Evolutionary conservation across 2,329 filamentous ascomycete species (phyloP).

Genomic region (Chaetomiaceae sp.): DNA sequence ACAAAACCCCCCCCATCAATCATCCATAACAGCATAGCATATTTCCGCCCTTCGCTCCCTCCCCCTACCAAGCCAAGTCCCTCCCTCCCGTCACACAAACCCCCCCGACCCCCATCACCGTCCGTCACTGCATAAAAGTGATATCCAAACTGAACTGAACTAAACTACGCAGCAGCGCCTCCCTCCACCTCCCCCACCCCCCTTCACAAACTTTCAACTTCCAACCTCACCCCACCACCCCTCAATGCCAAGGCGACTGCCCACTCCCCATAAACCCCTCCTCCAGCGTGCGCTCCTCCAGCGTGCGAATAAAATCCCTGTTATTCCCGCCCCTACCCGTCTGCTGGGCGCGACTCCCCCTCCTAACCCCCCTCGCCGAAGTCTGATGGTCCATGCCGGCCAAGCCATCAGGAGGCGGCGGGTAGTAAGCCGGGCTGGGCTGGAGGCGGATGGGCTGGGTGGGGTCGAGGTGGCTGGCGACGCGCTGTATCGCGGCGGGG

Average conservation of each 20-base stretch:
- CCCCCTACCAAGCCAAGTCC: not conserved
- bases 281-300: conserved; percentile 91
- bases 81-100: not conserved
- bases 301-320: conserved; percentile 86
- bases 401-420: conserved; percentile 81
- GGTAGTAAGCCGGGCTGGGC: conserved; percentile 95
- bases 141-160: not conserved
- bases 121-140: not conserved
- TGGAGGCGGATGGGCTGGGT: conserved; percentile 90
- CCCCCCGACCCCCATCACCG: too few relatives aligned
- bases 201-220: not conserved
- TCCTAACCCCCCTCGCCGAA: conserved; percentile 54
- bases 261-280: conserved; percentile 72
- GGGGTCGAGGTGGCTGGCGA: conserved; percentile 92
- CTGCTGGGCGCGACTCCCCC: conserved; percentile 68
- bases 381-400: conserved; percentile 58
- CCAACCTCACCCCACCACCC: too few relatives aligned
- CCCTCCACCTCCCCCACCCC: too few relatives aligned
- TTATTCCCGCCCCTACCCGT: conserved; percentile 52
- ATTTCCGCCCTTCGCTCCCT: not conserved
- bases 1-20: not conserved
- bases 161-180: too few relatives aligned
- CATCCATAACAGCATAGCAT: not conserved
- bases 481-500: conserved; percentile 84
- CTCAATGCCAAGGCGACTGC: conserved; percentile 64